phyloP scores from a whole-genome alignment of 805 yeast genomes.

The Yarrowia phangngaensis region DNA sequence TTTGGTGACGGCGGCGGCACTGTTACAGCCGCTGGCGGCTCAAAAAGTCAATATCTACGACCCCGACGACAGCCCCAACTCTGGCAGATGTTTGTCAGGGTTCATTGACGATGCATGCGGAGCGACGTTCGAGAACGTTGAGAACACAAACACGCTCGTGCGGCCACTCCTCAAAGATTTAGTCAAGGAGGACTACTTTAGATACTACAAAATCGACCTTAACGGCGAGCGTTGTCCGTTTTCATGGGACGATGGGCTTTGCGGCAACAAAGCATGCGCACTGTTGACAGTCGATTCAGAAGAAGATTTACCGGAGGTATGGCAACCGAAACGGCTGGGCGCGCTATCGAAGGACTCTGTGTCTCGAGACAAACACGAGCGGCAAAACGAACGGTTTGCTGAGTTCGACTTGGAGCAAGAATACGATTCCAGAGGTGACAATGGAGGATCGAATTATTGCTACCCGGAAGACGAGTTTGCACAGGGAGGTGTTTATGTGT shows the following conservation, averaged over 20 bases:
- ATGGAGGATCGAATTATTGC: conserved; percentile 38
- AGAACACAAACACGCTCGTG: conserved; percentile 50
- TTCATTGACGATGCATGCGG: conserved; percentile 33
- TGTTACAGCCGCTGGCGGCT: neutral
- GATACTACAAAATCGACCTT: conserved; percentile 79
- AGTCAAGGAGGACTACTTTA: conserved; percentile 74
- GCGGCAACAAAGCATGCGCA: conserved; percentile 85
- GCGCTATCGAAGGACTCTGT: conserved; percentile 42
- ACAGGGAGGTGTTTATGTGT: conserved; percentile 63
- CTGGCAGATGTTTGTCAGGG: conserved; percentile 25
- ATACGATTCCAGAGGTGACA: conserved; percentile 36
- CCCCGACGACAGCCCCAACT: conserved; percentile 4
- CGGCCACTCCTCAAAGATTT: conserved; percentile 56
- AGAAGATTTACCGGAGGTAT: conserved; percentile 62
- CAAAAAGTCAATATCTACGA: conserved; percentile 24
- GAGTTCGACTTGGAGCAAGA: conserved; percentile 39
- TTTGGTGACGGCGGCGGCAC: neutral
- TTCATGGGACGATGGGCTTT: conserved; percentile 76
- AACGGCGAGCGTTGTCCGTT: conserved; percentile 71
- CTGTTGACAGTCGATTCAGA: conserved; percentile 79
- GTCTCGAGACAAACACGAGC: conserved; percentile 34
- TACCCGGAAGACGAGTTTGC: conserved; percentile 44
- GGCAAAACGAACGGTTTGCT: conserved; percentile 31
- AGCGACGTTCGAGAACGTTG: conserved; percentile 44
- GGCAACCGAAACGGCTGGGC: conserved; percentile 72